A percentile compares a stretch with the other conserved stretches of the same genome.
Conservation (phyloP, 768 basidiomycete genomes). For the Coprinellus micaceus region DNA sequence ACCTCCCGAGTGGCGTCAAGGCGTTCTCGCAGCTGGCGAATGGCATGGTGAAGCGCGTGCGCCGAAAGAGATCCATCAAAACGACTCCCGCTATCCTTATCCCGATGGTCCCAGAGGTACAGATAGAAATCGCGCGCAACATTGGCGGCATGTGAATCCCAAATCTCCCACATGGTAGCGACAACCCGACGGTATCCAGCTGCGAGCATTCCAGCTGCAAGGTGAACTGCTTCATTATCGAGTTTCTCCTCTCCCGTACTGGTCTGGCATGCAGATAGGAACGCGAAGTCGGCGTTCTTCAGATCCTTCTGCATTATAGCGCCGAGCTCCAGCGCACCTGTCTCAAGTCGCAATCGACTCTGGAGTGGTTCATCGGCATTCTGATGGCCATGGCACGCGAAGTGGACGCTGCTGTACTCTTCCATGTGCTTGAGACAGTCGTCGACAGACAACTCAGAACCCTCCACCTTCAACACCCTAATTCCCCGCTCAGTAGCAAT, state of each 20-base stretch:
- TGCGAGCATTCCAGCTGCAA: constrained; percentile 36
- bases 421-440: neutral
- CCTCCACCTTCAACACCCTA: neutral
- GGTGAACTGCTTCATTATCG: constrained; percentile 27
- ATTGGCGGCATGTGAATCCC: constrained; percentile 10
- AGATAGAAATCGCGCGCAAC: constrained; percentile 12
- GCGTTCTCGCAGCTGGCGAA: neutral
- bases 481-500: neutral
- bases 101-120: neutral
- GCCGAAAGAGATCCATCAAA: neutral
- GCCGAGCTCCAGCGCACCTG: constrained; percentile 15
- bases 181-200: constrained; percentile 29
- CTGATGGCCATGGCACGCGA: constrained; percentile 34
- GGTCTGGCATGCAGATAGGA: constrained; percentile 40
- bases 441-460: neutral
- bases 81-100: neutral
- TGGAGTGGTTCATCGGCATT: constrained; percentile 22
- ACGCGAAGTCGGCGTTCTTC: constrained; percentile 24
- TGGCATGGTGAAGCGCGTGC: constrained; percentile 2
- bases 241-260: constrained; percentile 24
- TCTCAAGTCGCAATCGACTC: constrained; percentile 21
- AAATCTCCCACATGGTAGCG: constrained; percentile 38
- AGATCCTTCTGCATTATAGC: constrained; percentile 9
- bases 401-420: constrained; percentile 21
- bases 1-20: neutral